Evolutionary conservation across 345 rosid species (phyloP).

Genomic region (Excoecaria agallocha): DNA sequence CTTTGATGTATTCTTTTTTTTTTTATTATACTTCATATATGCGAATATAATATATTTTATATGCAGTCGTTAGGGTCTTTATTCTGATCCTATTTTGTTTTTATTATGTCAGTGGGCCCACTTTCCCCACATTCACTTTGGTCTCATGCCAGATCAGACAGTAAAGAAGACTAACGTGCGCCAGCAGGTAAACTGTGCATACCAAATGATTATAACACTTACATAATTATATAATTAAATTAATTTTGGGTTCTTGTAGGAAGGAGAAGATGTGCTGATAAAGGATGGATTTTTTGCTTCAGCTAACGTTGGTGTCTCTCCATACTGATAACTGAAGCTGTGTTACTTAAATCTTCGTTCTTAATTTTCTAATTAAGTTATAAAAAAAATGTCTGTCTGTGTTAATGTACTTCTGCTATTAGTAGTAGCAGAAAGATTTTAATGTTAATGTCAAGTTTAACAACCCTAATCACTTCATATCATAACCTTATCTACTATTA

Average conservation of each 20-base stretch:
- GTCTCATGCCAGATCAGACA: conserved; percentile 31
- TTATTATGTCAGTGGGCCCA: conserved; percentile 32
- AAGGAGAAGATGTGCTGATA: conserved; percentile 30
- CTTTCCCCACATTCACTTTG: conserved; percentile 31
- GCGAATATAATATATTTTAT: neutral
- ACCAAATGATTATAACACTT: too few species aligned
- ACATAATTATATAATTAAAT: neutral
- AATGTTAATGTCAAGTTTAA: conserved; percentile 9
- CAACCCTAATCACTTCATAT: conserved; percentile 1
- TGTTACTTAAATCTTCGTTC: neutral
- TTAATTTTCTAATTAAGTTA: neutral
- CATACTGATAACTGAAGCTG: conserved; percentile 9
- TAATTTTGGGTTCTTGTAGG: neutral
- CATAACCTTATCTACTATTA: neutral
- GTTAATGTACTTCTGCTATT: conserved; percentile 5
- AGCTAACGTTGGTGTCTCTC: conserved; percentile 24
- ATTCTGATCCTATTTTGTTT: conserved; percentile 9
- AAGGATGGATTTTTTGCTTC: conserved; percentile 24
- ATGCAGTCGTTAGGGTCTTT: neutral
- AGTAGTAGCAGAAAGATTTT: neutral
- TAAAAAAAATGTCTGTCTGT: neutral
- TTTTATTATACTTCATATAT: neutral
- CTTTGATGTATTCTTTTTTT: too few species aligned
- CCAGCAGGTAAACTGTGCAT: conserved; percentile 19
- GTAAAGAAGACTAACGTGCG: conserved; percentile 25